A percentile compares a stretch with the other conserved stretches of the same genome.
phyloP scores from a whole-genome alignment of 495 filamentous ascomycete species.

The Neurospora sp. region DNA sequence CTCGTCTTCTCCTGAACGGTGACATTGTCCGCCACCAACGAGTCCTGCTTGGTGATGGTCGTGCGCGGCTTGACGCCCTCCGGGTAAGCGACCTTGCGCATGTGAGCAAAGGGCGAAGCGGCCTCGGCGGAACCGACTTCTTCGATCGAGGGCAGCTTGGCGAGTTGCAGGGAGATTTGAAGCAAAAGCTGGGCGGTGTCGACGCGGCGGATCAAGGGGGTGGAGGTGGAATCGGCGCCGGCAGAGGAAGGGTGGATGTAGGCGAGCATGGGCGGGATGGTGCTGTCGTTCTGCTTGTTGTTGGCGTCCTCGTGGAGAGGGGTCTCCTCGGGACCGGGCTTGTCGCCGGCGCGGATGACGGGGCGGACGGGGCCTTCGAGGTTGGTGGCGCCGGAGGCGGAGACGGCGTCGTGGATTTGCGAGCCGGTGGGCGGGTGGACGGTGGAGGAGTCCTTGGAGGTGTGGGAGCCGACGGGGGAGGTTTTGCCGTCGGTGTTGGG shows the following conservation, averaged over 20 bases:
- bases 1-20: conserved; percentile 70
- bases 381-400: background rate
- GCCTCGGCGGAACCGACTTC: conserved; percentile 42
- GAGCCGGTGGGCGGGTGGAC: background rate
- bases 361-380: conserved; percentile 3
- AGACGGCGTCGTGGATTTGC: background rate
- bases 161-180: conserved; percentile 71
- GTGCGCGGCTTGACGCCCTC: conserved; percentile 63
- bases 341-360: conserved; percentile 20
- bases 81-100: conserved; percentile 69
- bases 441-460: background rate
- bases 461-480: conserved; percentile 1
- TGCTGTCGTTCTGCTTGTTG: conserved; percentile 36
- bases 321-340: conserved; percentile 4
- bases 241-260: conserved; percentile 53
- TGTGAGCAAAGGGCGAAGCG: conserved; percentile 61
- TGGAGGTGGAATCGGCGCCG: conserved; percentile 1
- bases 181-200: conserved; percentile 78
- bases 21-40: conserved; percentile 74
- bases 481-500: conserved; percentile 14
- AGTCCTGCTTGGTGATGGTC: conserved; percentile 66
- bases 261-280: conserved; percentile 61
- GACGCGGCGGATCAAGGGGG: conserved; percentile 68
- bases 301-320: background rate
- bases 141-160: conserved; percentile 60